Percentiles rank a stretch among this genome's conserved stretches.
Evolutionary conservation across 2,329 filamentous ascomycete species (phyloP).

Genomic region (Lachnellula willkommii): DNA sequence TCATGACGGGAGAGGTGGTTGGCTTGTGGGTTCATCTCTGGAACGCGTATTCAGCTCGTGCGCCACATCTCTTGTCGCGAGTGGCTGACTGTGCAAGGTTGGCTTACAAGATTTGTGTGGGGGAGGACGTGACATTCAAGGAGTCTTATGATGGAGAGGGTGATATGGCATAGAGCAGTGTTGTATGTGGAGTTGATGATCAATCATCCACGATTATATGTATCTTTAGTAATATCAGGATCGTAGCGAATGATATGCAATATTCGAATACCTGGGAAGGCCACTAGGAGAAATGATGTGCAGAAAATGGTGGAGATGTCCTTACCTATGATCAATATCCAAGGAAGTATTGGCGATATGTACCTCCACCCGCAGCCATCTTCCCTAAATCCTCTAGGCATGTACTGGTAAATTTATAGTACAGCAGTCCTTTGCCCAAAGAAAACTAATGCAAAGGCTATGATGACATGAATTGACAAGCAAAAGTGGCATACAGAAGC

Average conservation of each 20-base stretch:
- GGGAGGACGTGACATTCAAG: constrained; percentile 15
- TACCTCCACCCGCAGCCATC: no score
- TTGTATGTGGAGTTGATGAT: background rate
- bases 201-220: no score
- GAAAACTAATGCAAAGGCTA: background rate
- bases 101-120: constrained; percentile 11
- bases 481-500: no score
- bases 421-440: background rate
- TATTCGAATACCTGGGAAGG: background rate
- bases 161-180: background rate
- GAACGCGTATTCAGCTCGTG: constrained; percentile 5
- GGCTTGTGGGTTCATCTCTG: constrained; percentile 9
- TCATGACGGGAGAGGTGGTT: constrained; percentile 6
- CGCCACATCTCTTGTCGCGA: background rate
- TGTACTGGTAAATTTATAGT: no score
- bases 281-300: no score
- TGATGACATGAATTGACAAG: background rate
- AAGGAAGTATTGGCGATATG: no score
- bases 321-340: no score
- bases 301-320: no score
- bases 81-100: constrained; percentile 2
- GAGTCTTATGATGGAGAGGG: background rate
- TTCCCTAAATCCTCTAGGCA: no score
- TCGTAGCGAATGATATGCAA: background rate
- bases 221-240: background rate